Evolutionary conservation across 257 asterid species (phyloP).

Genomic region (Linderniella brevidens): DNA sequence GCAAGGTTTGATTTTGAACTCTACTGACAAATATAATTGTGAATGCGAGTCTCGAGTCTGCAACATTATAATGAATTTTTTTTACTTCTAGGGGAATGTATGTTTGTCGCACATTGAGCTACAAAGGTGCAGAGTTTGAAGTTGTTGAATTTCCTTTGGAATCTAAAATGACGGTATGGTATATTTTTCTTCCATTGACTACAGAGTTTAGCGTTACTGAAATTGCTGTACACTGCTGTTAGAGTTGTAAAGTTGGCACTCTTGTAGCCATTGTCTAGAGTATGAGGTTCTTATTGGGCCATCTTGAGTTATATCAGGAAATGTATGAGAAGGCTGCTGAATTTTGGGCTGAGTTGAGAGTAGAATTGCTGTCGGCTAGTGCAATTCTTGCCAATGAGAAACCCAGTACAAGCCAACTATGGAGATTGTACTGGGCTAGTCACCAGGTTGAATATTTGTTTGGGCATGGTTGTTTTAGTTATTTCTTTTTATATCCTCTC

Average conservation of each 20-base stretch:
- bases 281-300: no score
- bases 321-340: conserved; percentile 78
- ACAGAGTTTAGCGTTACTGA: no score
- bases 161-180: conserved; percentile 58
- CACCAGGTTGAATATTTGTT: conserved; percentile 48
- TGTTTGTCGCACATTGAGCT: conserved; percentile 97
- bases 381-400: conserved; percentile 32
- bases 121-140: conserved; percentile 91
- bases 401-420: conserved; percentile 60
- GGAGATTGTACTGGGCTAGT: conserved; percentile 97
- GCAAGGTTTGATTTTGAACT: conserved; percentile 43
- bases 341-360: conserved; percentile 87
- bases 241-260: no score
- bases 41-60: no score
- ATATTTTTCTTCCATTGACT: neutral
- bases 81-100: conserved; percentile 82
- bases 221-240: no score
- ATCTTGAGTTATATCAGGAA: conserved; percentile 33
- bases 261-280: no score
- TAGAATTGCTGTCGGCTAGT: conserved; percentile 68
- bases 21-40: conserved; percentile 8
- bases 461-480: neutral
- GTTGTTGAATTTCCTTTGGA: conserved; percentile 88
- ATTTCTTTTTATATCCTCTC: neutral
- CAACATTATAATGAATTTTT: conserved; percentile 13